phyloP scores from a whole-genome alignment of 129 eudicot species.

The Escallonia herrerae region DNA sequence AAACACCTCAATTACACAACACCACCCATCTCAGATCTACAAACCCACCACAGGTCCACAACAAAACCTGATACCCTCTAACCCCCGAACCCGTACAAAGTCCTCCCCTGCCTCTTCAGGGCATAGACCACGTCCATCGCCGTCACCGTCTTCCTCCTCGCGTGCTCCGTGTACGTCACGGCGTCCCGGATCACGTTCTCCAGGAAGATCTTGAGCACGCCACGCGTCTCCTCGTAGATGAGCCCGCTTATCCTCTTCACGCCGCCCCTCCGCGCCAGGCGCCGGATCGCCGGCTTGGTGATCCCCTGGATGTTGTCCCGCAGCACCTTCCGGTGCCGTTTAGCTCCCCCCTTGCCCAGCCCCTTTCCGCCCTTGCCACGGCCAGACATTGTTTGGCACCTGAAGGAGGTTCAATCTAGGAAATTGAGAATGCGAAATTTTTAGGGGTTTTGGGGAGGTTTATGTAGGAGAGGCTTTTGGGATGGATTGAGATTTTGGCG shows the following conservation, averaged over 20 bases:
- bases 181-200: slow-evolving; percentile 6
- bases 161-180: slow-evolving; percentile 7
- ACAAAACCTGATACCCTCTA: neutral
- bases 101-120: slow-evolving; percentile 9
- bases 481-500: too few species aligned
- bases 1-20: too few species aligned
- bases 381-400: neutral
- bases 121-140: slow-evolving; percentile 10
- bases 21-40: too few species aligned
- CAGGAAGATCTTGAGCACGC: slow-evolving; percentile 6
- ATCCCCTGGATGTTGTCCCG: slow-evolving; percentile 5
- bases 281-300: slow-evolving; percentile 1
- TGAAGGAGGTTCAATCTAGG: too few species aligned
- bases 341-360: slow-evolving; percentile 1
- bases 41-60: too few species aligned
- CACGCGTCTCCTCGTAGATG: slow-evolving; percentile 6
- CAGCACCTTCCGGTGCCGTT: slow-evolving; percentile 5
- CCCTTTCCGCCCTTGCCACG: slow-evolving; percentile 7
- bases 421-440: too few species aligned
- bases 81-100: slow-evolving; percentile 7
- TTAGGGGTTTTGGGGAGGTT: too few species aligned
- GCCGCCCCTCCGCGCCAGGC: slow-evolving; percentile 1
- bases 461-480: too few species aligned
- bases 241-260: slow-evolving; percentile 7
- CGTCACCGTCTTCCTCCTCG: slow-evolving; percentile 5